Base-by-base conservation (phyloP, 2,329 filamentous ascomycete species). In the Colletotrichum musicola region DNA sequence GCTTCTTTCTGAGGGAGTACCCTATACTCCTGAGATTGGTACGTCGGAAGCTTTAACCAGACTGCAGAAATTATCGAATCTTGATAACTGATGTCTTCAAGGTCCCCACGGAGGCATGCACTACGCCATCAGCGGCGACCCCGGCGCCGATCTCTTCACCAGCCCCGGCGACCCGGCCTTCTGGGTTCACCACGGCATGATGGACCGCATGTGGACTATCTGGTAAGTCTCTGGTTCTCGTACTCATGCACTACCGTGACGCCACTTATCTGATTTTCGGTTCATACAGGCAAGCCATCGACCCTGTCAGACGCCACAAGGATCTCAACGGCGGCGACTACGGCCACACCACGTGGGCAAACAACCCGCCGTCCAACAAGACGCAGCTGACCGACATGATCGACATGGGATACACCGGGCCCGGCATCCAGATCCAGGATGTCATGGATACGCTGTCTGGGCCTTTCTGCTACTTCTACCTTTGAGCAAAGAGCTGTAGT, bases 1-100 rank as follows among this genome's bases (percentile, higher is more conserved):
- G 59, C 74, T 73, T 35, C 59, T 74, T 16, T 78, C 80, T 64
- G 78, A 82, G 71, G 80, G 79, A 4, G 71, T 78, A 12, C 75
- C 75, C 5, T 71, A 72, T 58, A 74, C 73, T 0, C 62, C 70
- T 16, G 73, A 76, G 40, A 73, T 79, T n/a, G 78, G 78, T 3
- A 42, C 5, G 40, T 42, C 9, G 7, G 7, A 30, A 9, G 9
- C 2, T 30, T 30, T 6, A 7, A 30, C 27, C 9, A 7, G 27
- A 30, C 27, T 7, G 27, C 9, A 30, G 9, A 7, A 9, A 1
- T 7, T 2, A 30, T 30, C 9, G 6, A 7, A 2, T 30, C 27
- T 30, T 10, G 9, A 9, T 6, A 30, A 30, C 27, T 30, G 2
- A 30, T 10, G 7, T 30, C 27, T 3, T 42, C 5, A 9, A 42